Base-by-base conservation (phyloP, 176 grass and related monocot species). In the Rhynchospora pubera region DNA sequence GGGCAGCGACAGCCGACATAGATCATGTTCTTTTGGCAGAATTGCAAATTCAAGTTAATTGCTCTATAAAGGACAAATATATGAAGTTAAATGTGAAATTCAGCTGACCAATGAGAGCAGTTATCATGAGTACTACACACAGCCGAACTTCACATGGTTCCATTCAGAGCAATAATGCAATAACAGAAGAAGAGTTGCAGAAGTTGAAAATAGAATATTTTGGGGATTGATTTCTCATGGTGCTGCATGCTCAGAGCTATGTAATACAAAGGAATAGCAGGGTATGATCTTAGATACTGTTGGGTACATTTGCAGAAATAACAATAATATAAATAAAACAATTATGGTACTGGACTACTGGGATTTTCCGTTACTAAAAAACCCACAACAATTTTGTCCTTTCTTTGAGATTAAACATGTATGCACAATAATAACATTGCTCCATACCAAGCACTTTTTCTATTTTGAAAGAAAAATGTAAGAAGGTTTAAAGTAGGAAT, bases 71-170 rank as follows among this genome's bases (percentile, higher is more conserved):
- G 30, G 13, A 77, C 24, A 53, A n/a, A 4, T n/a, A 48, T 43
- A n/a, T 48, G 32, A 43, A 16, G 53, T 57, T 60, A 11, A 79
- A 62, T 46, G 21, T 44, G 57, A 61, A 39, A 61, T 34, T 45
- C 14, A 12, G 30, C 45, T 8, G 5, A 45, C 19, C 43, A 63
- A 48, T 44, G 43, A 62, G 57, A 39, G 79, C 52, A 65, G 21
- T 51, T 63, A 81, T 65, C 32, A 81, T 63, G 39, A 48, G 19
- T 82, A 66, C 58, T 48, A 65, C 58, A 65, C 58, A 81, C 59
- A 50, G 50, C 43, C 18, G 79, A 47, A 22, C 61, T 80, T 64
- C 79, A 82, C 79, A 52, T 82, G 79, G 61, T 65, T 32, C 12
- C 32, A 46, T 66, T 66, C 79, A 82, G 79, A 66, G 57, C 16